Evolutionary conservation across 768 basidiomycete genomes (phyloP).

Genomic region (Pleurotus ostreatus): DNA sequence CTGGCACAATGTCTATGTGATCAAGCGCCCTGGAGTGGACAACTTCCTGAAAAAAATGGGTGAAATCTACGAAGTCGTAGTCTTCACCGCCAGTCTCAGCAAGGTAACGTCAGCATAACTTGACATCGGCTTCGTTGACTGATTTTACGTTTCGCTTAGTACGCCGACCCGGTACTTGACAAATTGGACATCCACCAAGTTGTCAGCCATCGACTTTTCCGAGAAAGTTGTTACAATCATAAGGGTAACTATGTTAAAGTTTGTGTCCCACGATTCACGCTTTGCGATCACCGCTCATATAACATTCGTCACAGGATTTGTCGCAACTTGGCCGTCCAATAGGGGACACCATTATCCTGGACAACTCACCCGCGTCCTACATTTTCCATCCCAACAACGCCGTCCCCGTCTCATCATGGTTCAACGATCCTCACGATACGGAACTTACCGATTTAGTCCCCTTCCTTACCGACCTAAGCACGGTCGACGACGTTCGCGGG

Average conservation of each 20-base stretch:
- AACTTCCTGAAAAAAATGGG: slow-evolving; percentile 98
- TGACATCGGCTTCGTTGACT: neutral
- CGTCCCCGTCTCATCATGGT: slow-evolving; percentile 98
- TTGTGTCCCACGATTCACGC: slow-evolving; percentile 13
- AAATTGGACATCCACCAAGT: slow-evolving; percentile 92
- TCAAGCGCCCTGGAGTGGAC: slow-evolving; percentile 98
- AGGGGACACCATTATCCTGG: slow-evolving; percentile 92
- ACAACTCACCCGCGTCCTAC: slow-evolving; percentile 98
- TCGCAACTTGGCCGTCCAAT: slow-evolving; percentile 96
- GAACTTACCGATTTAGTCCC: slow-evolving; percentile 94
- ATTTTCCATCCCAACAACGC: slow-evolving; percentile 99
- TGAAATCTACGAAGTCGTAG: slow-evolving; percentile 95
- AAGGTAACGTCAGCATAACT: slow-evolving; percentile 54
- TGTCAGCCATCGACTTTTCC: slow-evolving; percentile 90
- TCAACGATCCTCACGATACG: slow-evolving; percentile 98
- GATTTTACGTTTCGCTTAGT: slow-evolving; percentile 44
- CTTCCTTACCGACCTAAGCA: slow-evolving; percentile 84
- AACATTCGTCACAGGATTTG: slow-evolving; percentile 62
- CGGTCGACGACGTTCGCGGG: slow-evolving; percentile 87
- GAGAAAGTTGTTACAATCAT: slow-evolving; percentile 99
- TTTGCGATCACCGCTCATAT: neutral
- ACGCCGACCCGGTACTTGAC: slow-evolving; percentile 97
- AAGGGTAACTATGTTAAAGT: slow-evolving; percentile 99
- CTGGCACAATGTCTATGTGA: slow-evolving; percentile 98
- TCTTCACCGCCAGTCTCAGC: slow-evolving; percentile 96